phyloP scores from a whole-genome alignment of 139 green algal genomes.

The Tetradesmus lagerheimii region DNA sequence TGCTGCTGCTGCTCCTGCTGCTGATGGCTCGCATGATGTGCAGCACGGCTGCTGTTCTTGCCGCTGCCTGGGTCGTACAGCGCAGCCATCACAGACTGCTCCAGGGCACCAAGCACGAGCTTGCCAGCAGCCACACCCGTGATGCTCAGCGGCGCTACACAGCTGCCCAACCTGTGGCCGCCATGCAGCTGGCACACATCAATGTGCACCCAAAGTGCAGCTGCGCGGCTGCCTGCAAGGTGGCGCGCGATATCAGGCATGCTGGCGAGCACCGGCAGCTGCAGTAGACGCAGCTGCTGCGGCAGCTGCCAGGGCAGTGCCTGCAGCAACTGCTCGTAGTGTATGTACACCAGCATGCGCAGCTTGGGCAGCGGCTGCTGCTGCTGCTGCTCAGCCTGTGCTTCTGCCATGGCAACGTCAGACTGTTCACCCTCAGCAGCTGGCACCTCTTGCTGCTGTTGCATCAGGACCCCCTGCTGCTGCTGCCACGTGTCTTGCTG shows the following conservation, averaged over 20 bases:
- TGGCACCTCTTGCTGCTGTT: background rate
- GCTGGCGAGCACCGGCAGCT: background rate
- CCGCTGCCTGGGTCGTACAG: constrained; percentile 4
- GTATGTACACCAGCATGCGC: constrained; percentile 37
- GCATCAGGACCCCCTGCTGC: too few relatives aligned
- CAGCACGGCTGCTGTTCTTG: constrained; percentile 7
- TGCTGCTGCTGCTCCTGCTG: background rate
- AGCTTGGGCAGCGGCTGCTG: constrained; percentile 4
- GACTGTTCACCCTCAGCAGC: background rate
- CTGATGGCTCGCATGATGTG: background rate
- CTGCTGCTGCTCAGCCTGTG: background rate
- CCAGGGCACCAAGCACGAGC: background rate
- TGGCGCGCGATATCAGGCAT: background rate
- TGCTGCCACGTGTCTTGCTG: constrained; percentile 12
- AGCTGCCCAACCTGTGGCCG: constrained; percentile 17
- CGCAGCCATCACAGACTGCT: background rate
- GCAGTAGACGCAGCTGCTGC: background rate
- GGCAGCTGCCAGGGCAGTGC: constrained; percentile 14
- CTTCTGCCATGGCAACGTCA: background rate
- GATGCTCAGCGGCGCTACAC: background rate
- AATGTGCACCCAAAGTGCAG: constrained; percentile 27
- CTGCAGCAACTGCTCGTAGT: constrained; percentile 40
- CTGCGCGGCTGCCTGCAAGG: background rate
- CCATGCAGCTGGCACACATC: constrained; percentile 33
- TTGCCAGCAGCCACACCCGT: too few relatives aligned